A percentile compares a stretch with the other conserved stretches of the same genome.
Evolutionary conservation across 1,284 basidiomycete genomes (phyloP).

Genomic region (Melampsora larici-populina): DNA sequence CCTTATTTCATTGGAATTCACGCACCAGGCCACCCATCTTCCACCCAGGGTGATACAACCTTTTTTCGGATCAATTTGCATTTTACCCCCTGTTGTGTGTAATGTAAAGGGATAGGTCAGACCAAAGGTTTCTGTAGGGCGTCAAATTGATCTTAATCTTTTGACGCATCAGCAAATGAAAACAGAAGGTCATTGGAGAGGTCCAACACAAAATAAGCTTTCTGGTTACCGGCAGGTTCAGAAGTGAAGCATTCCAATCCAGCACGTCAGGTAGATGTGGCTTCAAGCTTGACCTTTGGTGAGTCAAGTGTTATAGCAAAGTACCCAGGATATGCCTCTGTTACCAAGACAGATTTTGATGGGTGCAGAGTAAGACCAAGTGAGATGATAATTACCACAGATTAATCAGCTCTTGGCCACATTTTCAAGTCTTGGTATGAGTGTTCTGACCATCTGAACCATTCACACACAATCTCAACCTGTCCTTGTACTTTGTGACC

Average conservation of each 20-base stretch:
- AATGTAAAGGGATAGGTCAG: background rate
- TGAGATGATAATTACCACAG: background rate
- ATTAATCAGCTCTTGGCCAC: background rate
- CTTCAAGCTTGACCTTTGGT: constrained; percentile 48
- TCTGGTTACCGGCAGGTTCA: constrained; percentile 13
- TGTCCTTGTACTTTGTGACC: background rate
- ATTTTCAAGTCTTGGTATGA: background rate
- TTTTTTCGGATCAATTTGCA: background rate
- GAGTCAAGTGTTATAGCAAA: constrained; percentile 49
- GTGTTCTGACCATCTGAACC: background rate
- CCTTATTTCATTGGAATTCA: background rate
- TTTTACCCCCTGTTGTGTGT: background rate
- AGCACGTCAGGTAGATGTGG: constrained; percentile 47
- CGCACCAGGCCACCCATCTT: background rate
- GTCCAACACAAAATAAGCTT: background rate
- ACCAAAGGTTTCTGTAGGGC: too few species aligned
- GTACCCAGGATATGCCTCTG: constrained; percentile 48
- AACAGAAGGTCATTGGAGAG: background rate
- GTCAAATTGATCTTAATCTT: constrained; percentile 44
- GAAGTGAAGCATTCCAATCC: constrained; percentile 50
- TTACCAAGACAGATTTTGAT: too few species aligned
- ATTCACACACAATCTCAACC: background rate
- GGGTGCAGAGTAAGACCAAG: background rate
- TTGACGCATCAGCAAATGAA: constrained; percentile 46
- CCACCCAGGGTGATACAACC: background rate